These are phyloP conservation scores for Phytophthora fragariaefolia DNA, from an alignment of 352 stramenopile species.

Conservation along the genomic window DNA sequence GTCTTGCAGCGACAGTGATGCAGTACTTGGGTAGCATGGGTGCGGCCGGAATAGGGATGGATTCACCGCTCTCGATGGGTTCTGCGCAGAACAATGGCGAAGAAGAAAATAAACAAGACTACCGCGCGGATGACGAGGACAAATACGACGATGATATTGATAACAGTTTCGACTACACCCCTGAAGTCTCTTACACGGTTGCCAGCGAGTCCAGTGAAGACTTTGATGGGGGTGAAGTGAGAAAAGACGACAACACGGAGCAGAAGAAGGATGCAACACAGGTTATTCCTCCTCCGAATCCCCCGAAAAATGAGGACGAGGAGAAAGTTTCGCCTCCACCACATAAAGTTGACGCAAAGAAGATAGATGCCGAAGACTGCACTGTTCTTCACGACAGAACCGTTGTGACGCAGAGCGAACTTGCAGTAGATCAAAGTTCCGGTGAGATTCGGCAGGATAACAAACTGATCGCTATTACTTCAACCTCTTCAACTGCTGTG, in stretches of 20 bases:
- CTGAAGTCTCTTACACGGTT: background rate
- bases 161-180: slow-evolving; percentile 18
- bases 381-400: slow-evolving; percentile 14
- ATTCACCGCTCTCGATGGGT: background rate
- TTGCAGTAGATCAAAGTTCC: background rate
- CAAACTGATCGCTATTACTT: background rate
- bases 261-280: background rate
- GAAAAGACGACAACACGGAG: background rate
- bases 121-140: slow-evolving; percentile 22
- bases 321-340: background rate
- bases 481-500: background rate
- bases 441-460: background rate
- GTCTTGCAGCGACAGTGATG: slow-evolving; percentile 11
- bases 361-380: slow-evolving; percentile 7
- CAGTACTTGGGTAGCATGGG: slow-evolving; percentile 27
- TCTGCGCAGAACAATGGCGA: slow-evolving; percentile 6
- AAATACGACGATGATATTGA: slow-evolving; percentile 20
- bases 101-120: slow-evolving; percentile 20
- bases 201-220: background rate
- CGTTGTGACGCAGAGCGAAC: slow-evolving; percentile 18
- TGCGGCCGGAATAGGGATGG: slow-evolving; percentile 24
- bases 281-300: background rate
- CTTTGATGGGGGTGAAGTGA: background rate
- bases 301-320: background rate
- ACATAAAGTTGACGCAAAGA: background rate